Percentiles rank a stretch among this genome's conserved stretches.
Conservation (phyloP, 140 eudicot genomes). For the Artemisia princeps region DNA sequence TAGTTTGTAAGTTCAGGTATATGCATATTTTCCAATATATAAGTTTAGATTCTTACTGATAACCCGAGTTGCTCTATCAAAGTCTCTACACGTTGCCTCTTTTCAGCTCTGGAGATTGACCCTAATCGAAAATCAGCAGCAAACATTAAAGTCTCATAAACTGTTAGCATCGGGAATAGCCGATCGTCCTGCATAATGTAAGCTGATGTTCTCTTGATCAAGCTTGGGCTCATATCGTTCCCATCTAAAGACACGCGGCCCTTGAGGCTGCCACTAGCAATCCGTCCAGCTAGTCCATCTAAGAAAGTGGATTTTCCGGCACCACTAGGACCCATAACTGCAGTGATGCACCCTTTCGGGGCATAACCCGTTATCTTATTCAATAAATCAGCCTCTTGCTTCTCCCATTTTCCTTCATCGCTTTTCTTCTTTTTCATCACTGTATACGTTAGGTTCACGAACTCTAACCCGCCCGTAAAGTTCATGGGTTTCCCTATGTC, state of each 20-base stretch:
- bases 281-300: slow-evolving; percentile 70
- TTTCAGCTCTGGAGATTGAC: slow-evolving; percentile 47
- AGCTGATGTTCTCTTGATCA: slow-evolving; percentile 70
- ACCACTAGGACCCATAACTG: slow-evolving; percentile 86
- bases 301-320: slow-evolving; percentile 73
- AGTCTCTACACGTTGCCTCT: slow-evolving; percentile 51
- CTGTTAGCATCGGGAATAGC: slow-evolving; percentile 69
- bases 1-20: neutral
- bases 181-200: slow-evolving; percentile 80
- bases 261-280: slow-evolving; percentile 67
- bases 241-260: slow-evolving; percentile 61
- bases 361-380: slow-evolving; percentile 62
- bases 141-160: slow-evolving; percentile 69
- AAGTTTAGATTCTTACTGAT: slow-evolving; percentile 36
- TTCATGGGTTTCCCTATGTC: slow-evolving; percentile 46
- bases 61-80: slow-evolving; percentile 76
- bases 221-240: slow-evolving; percentile 52
- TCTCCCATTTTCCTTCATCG: slow-evolving; percentile 47
- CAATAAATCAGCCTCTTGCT: slow-evolving; percentile 48
- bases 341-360: slow-evolving; percentile 63
- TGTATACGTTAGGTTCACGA: slow-evolving; percentile 48
- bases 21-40: neutral
- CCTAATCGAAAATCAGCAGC: slow-evolving; percentile 73
- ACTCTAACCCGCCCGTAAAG: slow-evolving; percentile 60
- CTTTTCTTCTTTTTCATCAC: slow-evolving; percentile 43